phyloP scores from a whole-genome alignment of 2,329 filamentous ascomycete species.

The Didymella glomerata region DNA sequence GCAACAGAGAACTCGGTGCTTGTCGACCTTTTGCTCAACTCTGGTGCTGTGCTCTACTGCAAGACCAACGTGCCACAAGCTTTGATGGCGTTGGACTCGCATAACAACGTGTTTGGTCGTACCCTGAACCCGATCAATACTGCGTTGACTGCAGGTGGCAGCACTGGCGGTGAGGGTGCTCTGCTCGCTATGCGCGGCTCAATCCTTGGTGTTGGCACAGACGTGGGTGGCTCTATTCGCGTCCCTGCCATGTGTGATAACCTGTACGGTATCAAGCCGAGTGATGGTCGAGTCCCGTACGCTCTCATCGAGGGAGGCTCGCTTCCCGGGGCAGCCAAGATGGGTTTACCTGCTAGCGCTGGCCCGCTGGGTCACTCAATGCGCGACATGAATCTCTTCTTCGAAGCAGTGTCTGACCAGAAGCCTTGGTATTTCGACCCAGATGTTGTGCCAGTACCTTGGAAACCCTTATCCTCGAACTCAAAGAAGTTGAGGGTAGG shows the following conservation, averaged over 20 bases:
- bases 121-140: slow-evolving; percentile 60
- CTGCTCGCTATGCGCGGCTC: slow-evolving; percentile 60
- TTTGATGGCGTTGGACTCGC: slow-evolving; percentile 61
- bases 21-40: slow-evolving; percentile 54
- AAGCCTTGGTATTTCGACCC: slow-evolving; percentile 61
- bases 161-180: slow-evolving; percentile 63
- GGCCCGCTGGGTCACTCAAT: slow-evolving; percentile 59
- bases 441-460: slow-evolving; percentile 52
- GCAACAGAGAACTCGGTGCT: slow-evolving; percentile 51
- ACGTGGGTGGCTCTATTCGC: slow-evolving; percentile 63
- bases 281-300: slow-evolving; percentile 59
- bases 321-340: slow-evolving; percentile 58
- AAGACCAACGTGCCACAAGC: slow-evolving; percentile 66
- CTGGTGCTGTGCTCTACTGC: slow-evolving; percentile 60
- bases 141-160: slow-evolving; percentile 61
- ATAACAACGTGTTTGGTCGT: slow-evolving; percentile 60
- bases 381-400: slow-evolving; percentile 62
- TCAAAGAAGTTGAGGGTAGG: slow-evolving; percentile 55
- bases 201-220: slow-evolving; percentile 62
- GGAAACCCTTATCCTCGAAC: slow-evolving; percentile 39
- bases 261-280: slow-evolving; percentile 59
- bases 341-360: slow-evolving; percentile 55
- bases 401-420: slow-evolving; percentile 63
- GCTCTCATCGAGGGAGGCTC: slow-evolving; percentile 61
- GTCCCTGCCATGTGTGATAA: slow-evolving; percentile 62